Conservation (phyloP, 1,284 basidiomycete species). For the Ceratobasidium sp. region DNA sequence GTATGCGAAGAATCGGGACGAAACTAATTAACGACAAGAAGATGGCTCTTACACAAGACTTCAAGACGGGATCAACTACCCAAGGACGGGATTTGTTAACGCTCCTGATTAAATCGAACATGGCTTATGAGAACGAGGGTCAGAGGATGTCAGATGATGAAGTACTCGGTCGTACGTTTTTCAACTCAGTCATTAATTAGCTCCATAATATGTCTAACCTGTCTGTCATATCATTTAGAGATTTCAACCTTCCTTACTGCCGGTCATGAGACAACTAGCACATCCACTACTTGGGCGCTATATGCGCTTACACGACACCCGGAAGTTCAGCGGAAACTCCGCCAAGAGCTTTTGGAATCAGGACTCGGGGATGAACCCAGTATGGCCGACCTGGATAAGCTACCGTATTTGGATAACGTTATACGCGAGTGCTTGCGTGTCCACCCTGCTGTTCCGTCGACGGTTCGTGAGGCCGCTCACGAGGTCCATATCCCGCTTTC, state of each 20-base stretch:
- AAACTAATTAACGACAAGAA: slow-evolving; percentile 53
- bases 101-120: slow-evolving; percentile 54
- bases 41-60: slow-evolving; percentile 47
- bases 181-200: slow-evolving; percentile 8
- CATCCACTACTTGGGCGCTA: slow-evolving; percentile 66
- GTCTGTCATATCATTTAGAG: slow-evolving; percentile 17
- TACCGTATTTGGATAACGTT: slow-evolving; percentile 56
- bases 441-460: slow-evolving; percentile 46
- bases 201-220: slow-evolving; percentile 36
- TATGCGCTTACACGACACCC: slow-evolving; percentile 68
- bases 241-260: slow-evolving; percentile 45
- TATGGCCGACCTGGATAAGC: slow-evolving; percentile 53
- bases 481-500: slow-evolving; percentile 53
- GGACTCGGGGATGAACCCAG: slow-evolving; percentile 57
- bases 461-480: slow-evolving; percentile 48
- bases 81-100: slow-evolving; percentile 49
- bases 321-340: slow-evolving; percentile 70
- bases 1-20: slow-evolving; percentile 43
- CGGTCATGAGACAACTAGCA: slow-evolving; percentile 80
- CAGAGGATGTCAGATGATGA: slow-evolving; percentile 77
- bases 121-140: slow-evolving; percentile 52
- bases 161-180: slow-evolving; percentile 73
- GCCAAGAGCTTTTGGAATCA: slow-evolving; percentile 66
- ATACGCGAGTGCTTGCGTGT: slow-evolving; percentile 52
- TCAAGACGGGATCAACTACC: slow-evolving; percentile 25